A percentile compares a stretch with the other conserved stretches of the same genome.
Conservation (phyloP, 2,329 filamentous ascomycete genomes). For the Fusarium torulosum region DNA sequence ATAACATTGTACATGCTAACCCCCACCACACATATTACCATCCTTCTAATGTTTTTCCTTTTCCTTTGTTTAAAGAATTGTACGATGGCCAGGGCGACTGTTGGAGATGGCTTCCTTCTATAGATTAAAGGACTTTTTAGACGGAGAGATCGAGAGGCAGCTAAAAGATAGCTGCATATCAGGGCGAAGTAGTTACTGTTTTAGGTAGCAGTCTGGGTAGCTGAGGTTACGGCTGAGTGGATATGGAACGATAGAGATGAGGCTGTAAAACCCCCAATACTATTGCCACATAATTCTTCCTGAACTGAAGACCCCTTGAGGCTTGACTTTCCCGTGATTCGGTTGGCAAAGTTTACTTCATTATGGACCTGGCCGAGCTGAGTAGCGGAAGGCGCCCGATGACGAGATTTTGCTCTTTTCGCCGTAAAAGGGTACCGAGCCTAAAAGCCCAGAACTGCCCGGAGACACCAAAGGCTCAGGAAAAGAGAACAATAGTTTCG, state of each 20-base stretch:
- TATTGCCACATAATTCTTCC: too few species aligned
- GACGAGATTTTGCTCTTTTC: not conserved
- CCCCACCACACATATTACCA: conserved; percentile 1
- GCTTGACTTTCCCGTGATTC: too few species aligned
- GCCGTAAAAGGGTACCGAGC: too few species aligned
- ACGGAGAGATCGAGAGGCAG: not conserved
- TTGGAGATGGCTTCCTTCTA: conserved; percentile 6
- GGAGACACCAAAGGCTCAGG: too few species aligned
- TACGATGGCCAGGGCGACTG: not conserved
- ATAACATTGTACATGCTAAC: conserved; percentile 2
- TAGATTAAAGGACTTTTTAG: conserved; percentile 9
- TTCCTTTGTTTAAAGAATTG: conserved; percentile 21
- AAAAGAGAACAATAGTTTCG: too few species aligned
- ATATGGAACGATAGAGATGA: too few species aligned
- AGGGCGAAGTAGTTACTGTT: not conserved
- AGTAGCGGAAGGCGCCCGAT: not conserved
- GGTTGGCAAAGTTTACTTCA: too few species aligned
- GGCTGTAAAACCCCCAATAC: too few species aligned
- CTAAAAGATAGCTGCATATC: not conserved
- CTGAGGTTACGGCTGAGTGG: too few species aligned
- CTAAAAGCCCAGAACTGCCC: not conserved
- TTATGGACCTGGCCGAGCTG: too few species aligned
- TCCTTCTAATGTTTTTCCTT: conserved; percentile 28
- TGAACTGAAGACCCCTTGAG: too few species aligned
- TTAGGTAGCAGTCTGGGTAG: not conserved